Conservation (phyloP, 768 basidiomycete genomes). For the Russula dissimulans region DNA sequence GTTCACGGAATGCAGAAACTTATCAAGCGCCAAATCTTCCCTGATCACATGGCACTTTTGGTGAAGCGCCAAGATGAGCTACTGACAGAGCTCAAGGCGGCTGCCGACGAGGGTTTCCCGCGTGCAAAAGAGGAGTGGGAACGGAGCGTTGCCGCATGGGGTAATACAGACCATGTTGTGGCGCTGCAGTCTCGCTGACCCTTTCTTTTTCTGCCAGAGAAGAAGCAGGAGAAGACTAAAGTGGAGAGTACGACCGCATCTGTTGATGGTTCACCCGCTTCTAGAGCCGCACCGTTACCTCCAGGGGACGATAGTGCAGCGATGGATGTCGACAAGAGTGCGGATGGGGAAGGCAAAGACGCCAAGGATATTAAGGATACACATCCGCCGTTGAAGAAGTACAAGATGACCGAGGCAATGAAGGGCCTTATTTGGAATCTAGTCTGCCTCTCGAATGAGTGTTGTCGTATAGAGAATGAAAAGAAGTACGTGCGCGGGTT, state of each 20-base stretch:
- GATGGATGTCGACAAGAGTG: constrained; percentile 22
- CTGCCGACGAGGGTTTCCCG: constrained; percentile 56
- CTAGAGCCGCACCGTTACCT: constrained; percentile 21
- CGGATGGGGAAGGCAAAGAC: constrained; percentile 28
- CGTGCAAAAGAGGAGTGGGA: constrained; percentile 74
- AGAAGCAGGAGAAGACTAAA: constrained; percentile 31
- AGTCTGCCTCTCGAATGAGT: constrained; percentile 74
- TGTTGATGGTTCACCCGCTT: constrained; percentile 25
- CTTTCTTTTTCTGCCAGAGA: constrained; percentile 31
- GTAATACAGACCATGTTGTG: constrained; percentile 26
- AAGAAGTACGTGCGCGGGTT: constrained; percentile 38
- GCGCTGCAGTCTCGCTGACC: neutral
- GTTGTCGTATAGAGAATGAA: constrained; percentile 60
- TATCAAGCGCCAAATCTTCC: constrained; percentile 81
- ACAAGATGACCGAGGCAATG: constrained; percentile 72
- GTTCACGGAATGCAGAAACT: constrained; percentile 54
- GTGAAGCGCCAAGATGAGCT: constrained; percentile 59
- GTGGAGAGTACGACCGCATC: constrained; percentile 23
- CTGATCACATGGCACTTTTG: constrained; percentile 59
- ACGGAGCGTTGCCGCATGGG: constrained; percentile 59
- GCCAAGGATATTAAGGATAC: constrained; percentile 28
- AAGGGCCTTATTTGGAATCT: constrained; percentile 73
- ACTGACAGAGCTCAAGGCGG: constrained; percentile 47
- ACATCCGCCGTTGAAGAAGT: constrained; percentile 69
- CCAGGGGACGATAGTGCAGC: constrained; percentile 21